Conservation (phyloP, 257 asterid species). For the Sherardia arvensis region DNA sequence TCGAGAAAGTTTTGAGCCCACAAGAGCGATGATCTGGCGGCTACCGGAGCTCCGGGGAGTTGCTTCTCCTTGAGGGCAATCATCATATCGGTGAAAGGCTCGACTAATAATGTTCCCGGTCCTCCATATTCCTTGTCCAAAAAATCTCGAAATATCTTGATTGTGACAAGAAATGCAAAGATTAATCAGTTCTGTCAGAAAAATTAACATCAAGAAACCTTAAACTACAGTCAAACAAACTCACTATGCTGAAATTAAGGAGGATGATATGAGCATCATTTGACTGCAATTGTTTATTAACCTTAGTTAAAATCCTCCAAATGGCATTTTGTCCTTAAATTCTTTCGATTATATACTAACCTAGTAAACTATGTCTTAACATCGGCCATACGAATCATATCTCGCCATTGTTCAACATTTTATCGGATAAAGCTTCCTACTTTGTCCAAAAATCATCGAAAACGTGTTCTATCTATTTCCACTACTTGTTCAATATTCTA, state of each 20-base stretch:
- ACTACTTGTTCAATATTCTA: constrained; percentile 4
- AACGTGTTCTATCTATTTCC: background rate
- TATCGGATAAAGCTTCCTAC: background rate
- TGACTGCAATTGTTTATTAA: constrained; percentile 1
- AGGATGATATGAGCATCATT: background rate
- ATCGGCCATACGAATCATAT: background rate
- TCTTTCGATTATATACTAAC: background rate
- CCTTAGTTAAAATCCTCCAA: background rate
- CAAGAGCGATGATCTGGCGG: constrained; percentile 56
- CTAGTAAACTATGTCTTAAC: background rate
- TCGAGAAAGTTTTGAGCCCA: constrained; percentile 58
- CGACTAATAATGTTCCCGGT: constrained; percentile 54
- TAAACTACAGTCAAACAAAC: constrained; percentile 1
- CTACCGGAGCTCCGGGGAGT: constrained; percentile 46
- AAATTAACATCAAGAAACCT: constrained; percentile 9
- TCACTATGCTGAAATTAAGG: background rate
- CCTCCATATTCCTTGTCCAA: constrained; percentile 60
- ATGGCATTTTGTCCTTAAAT: background rate
- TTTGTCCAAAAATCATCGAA: background rate
- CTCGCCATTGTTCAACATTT: background rate
- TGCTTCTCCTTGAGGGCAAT: constrained; percentile 46
- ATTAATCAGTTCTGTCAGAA: background rate
- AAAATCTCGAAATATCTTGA: constrained; percentile 55
- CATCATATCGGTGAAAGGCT: constrained; percentile 70
- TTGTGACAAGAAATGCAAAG: constrained; percentile 5